Evolutionary conservation across 495 filamentous ascomycete species (phyloP).

Genomic region (Neurospora sp.): DNA sequence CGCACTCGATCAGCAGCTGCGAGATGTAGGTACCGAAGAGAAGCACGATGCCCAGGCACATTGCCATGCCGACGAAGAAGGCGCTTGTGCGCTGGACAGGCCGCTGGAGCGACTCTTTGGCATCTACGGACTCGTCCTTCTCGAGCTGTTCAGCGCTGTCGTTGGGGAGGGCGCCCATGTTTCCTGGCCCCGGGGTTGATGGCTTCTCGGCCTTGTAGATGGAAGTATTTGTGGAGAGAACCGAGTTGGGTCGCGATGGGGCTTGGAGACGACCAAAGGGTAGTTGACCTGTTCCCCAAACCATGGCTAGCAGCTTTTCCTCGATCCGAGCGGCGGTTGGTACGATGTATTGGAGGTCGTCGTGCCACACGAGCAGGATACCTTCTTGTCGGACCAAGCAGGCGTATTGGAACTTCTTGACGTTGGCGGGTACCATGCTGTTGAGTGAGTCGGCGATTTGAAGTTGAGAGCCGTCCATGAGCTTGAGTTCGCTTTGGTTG

Average conservation of each 20-base stretch:
- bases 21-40: conserved; percentile 52
- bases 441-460: conserved; percentile 56
- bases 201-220: conserved; percentile 36
- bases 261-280: conserved; percentile 1
- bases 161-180: conserved; percentile 5
- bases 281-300: conserved; percentile 35
- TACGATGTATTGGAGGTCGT: conserved; percentile 54
- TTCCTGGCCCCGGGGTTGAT: conserved; percentile 27
- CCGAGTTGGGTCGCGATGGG: not conserved
- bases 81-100: conserved; percentile 52
- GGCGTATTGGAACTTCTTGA: conserved; percentile 58
- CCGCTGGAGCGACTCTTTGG: conserved; percentile 45
- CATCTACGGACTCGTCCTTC: conserved; percentile 55
- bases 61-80: conserved; percentile 49
- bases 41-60: conserved; percentile 46
- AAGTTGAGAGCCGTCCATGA: conserved; percentile 59
- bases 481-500: conserved; percentile 51
- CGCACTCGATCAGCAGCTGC: conserved; percentile 50
- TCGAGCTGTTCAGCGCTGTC: conserved; percentile 33
- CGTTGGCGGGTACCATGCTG: conserved; percentile 40
- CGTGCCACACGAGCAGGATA: conserved; percentile 63
- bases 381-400: conserved; percentile 55
- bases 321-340: conserved; percentile 51
- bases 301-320: conserved; percentile 53
- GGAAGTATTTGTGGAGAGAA: conserved; percentile 21